Percentiles rank a stretch among this genome's conserved stretches.
Evolutionary conservation across 129 eudicot genomes (phyloP).

Genomic region (Ambrosia artemisiifolia): DNA sequence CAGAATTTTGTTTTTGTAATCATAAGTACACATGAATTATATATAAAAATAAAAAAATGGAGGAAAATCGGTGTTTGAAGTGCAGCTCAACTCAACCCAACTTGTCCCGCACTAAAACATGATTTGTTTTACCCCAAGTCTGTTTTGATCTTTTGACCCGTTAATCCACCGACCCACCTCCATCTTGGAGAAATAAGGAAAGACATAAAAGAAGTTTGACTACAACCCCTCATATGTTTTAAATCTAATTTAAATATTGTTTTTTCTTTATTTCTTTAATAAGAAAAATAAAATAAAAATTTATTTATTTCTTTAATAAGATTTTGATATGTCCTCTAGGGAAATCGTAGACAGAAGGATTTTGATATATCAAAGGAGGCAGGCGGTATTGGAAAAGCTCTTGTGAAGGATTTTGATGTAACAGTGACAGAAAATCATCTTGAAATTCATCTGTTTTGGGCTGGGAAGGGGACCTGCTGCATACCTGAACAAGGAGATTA

Average conservation of each 20-base stretch:
- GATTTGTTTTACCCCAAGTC: not conserved
- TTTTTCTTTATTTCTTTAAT: not conserved
- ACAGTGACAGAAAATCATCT: conserved; percentile 38
- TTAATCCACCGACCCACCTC: too few species aligned
- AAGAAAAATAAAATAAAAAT: too few species aligned
- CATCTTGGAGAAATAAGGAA: not conserved
- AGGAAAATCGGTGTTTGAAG: not conserved
- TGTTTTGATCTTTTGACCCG: not conserved
- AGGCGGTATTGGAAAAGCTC: conserved; percentile 43
- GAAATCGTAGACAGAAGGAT: conserved; percentile 41
- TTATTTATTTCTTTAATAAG: not conserved
- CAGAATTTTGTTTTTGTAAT: not conserved
- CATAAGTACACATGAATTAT: not conserved
- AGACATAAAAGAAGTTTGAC: not conserved
- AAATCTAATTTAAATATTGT: not conserved
- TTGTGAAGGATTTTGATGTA: conserved; percentile 25
- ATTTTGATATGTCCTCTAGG: conserved; percentile 21
- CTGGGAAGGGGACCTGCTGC: conserved; percentile 64
- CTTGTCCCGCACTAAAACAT: not conserved
- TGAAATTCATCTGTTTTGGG: conserved; percentile 61
- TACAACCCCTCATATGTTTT: not conserved
- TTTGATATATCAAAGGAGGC: conserved; percentile 52
- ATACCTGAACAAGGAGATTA: conserved; percentile 51
- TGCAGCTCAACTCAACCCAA: not conserved
- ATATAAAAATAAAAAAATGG: not conserved